Evolutionary conservation across 2,329 filamentous ascomycete species (phyloP).

Genomic region (Triangularia setosa): DNA sequence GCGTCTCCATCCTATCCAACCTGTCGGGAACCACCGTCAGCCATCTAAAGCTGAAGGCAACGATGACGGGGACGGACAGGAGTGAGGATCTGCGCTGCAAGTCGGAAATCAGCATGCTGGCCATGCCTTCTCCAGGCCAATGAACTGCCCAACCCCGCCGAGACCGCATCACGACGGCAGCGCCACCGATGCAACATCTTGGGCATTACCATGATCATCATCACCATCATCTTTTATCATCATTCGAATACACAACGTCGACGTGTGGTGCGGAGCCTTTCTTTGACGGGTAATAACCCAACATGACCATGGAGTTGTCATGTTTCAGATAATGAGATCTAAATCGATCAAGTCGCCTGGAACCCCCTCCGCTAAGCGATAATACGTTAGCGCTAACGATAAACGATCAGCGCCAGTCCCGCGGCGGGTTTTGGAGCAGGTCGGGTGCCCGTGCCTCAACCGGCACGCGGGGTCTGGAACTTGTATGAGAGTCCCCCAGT

Average conservation of each 20-base stretch:
- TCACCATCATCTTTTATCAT: neutral
- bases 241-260: no score
- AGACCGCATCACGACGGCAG: neutral
- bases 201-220: neutral
- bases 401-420: neutral
- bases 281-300: neutral
- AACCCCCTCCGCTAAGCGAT: neutral
- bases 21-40: neutral
- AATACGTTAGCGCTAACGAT: neutral
- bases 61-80: neutral
- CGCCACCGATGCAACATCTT: neutral
- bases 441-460: no score
- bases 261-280: no score
- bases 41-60: neutral
- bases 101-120: neutral
- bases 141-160: neutral
- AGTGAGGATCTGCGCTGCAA: neutral
- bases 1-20: neutral
- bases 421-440: no score
- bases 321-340: neutral
- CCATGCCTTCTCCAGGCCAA: neutral
- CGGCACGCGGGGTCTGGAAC: no score
- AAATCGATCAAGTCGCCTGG: neutral
- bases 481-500: no score
- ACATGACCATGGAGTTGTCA: neutral